Evolutionary conservation across 2,329 filamentous ascomycete genomes (phyloP).

Genomic region (Coniochaeta sp.): DNA sequence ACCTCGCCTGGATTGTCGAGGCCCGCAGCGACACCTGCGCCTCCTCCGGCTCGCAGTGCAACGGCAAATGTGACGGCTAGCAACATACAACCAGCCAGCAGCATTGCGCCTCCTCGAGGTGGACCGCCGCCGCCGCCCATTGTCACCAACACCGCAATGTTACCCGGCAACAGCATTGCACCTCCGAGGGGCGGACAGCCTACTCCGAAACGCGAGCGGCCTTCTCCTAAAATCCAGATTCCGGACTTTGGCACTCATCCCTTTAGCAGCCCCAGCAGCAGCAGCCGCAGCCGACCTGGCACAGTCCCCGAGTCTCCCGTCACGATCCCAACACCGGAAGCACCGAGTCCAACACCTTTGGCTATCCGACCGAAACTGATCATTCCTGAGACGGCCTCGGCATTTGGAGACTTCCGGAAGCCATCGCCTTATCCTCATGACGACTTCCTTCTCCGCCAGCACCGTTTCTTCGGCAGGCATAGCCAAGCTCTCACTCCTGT

Average conservation of each 20-base stretch:
- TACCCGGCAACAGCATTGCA: not conserved
- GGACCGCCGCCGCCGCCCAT: no score
- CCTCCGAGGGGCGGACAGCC: not conserved
- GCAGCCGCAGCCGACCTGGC: not conserved
- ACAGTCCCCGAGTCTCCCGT: not conserved
- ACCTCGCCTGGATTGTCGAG: not conserved
- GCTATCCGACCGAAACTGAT: not conserved
- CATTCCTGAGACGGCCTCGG: not conserved
- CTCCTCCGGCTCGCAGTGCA: not conserved
- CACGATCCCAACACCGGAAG: not conserved
- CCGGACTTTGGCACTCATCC: not conserved
- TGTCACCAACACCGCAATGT: no score
- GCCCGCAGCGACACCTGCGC: not conserved
- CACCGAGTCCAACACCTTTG: not conserved
- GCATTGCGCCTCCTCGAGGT: not conserved
- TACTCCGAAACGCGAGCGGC: not conserved
- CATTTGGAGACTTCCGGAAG: not conserved
- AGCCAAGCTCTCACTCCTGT: not conserved
- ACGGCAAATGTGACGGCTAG: no score
- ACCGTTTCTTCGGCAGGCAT: not conserved
- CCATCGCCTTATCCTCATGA: not conserved
- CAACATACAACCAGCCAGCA: not conserved
- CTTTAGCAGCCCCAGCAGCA: not conserved
- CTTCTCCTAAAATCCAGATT: constrained; percentile 1
- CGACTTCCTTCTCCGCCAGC: not conserved